These are phyloP conservation scores for Cerioporus squamosus DNA, from an alignment of 1,284 basidiomycete genomes.

Conservation along the genomic window DNA sequence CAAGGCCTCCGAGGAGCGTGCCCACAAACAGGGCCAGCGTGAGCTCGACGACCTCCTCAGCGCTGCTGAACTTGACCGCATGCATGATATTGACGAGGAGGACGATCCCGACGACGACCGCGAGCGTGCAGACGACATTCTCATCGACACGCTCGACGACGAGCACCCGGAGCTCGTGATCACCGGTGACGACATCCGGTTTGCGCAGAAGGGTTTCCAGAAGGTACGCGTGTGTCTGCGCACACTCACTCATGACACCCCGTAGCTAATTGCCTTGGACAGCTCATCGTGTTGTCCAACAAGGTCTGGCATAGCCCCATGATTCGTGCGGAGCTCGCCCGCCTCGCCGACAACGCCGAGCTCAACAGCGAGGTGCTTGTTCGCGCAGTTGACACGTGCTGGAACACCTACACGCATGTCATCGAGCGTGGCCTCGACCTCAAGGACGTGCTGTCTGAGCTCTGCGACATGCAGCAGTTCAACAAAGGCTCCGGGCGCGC, in stretches of 20 bases:
- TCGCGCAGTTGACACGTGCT: constrained; percentile 21
- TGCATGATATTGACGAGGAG: too few species aligned
- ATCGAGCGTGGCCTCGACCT: constrained; percentile 19
- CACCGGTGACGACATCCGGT: neutral
- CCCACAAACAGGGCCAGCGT: too few species aligned
- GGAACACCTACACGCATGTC: constrained; percentile 27
- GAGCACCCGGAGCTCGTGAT: constrained; percentile 3
- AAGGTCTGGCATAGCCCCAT: too few species aligned
- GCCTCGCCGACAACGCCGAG: constrained; percentile 1
- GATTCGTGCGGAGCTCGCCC: constrained; percentile 5
- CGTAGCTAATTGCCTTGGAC: too few species aligned
- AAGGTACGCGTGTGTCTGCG: neutral
- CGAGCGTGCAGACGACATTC: neutral
- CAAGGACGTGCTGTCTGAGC: neutral
- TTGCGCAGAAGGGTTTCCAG: neutral
- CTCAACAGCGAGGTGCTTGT: constrained; percentile 15
- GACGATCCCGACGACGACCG: neutral
- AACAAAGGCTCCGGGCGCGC: too few species aligned
- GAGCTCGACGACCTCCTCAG: too few species aligned
- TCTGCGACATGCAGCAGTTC: too few species aligned
- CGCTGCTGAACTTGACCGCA: too few species aligned
- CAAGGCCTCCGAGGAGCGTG: too few species aligned
- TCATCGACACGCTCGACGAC: neutral
- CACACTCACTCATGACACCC: too few species aligned
- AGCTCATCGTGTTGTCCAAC: too few species aligned